Evolutionary conservation across 495 filamentous ascomycete species (phyloP), one percentile per base, ranked within the genome.

Genomic region (Achaetomiella virescens): DNA sequence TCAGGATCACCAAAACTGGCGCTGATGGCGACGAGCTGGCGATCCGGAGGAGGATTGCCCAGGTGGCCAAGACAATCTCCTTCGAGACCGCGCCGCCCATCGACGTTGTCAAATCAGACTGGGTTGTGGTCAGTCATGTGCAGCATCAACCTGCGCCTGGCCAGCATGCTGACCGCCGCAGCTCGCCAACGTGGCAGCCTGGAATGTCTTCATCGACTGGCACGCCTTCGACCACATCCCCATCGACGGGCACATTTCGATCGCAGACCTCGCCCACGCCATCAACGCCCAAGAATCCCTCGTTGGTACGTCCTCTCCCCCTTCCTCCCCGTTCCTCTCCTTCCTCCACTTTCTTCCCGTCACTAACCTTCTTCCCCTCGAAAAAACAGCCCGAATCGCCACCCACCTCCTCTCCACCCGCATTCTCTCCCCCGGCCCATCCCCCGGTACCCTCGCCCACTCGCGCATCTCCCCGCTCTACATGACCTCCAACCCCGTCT

Each of bases 151-250:
- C 6, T 6, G 2, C 2, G 7, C n/a, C 4, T 55, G 1, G 14
- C 5, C 29, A 10, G 15, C 9, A 38, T 21, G 27, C 45, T 53
- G 33, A 53, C 14, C 12, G 24, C 15, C 11, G 3, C 14, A 69
- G 65, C 15, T 67, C 14, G 52, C 57, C 15, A 57, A 66, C 7
- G 38, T 58, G 21, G 59, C 59, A 36, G 57, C 53, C 2, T 66
- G 59, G 58, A 61, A 66, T 43, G 42, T 70, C 11, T 66, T 70
- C 46, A 57, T 68, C 27, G 44, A 59, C 17, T 70, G 67, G 67
- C 61, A 62, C 29, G 65, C 65, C 22, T 70, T 70, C 35, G 67
- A 70, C 57, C 48, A 58, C 22, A 70, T 70, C 52, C 65, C 67
- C 14, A 46, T 63, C 20, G 27, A 50, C 17, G 65, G 64, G 12